Evolutionary conservation across 2,329 filamentous ascomycete species (phyloP).

Genomic region (Clarireedia sp.): DNA sequence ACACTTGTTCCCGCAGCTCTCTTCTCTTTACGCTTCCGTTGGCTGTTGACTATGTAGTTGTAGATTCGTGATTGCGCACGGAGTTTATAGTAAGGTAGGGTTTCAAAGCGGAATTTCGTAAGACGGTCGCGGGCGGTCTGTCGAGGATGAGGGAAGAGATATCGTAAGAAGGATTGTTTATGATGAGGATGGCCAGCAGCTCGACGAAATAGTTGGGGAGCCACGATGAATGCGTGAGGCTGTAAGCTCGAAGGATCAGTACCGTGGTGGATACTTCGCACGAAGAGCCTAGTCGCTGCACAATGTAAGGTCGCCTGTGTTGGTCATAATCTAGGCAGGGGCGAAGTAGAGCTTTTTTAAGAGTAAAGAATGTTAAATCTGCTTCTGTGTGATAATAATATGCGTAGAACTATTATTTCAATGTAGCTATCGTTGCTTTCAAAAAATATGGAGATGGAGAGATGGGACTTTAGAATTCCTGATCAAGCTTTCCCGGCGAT

Average conservation of each 20-base stretch:
- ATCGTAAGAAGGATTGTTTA: conserved; percentile 8
- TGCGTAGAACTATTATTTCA: no score
- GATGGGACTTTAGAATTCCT: no score
- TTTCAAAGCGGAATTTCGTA: conserved; percentile 61
- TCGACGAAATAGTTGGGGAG: conserved; percentile 13
- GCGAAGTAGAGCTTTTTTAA: no score
- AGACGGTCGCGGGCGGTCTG: conserved; percentile 7
- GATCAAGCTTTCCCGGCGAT: no score
- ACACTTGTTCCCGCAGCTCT: conserved; percentile 28
- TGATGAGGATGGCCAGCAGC: conserved; percentile 8
- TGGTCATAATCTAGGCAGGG: no score
- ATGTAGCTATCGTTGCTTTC: no score
- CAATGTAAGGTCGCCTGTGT: no score
- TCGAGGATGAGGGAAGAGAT: conserved; percentile 16
- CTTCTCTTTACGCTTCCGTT: conserved; percentile 45
- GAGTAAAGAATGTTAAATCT: no score
- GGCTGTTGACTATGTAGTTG: conserved; percentile 58
- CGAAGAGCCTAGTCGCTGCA: no score
- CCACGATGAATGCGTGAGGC: conserved; percentile 7
- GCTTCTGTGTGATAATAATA: no score
- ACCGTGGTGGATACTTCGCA: background rate
- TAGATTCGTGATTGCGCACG: conserved; percentile 71
- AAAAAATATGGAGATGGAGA: no score
- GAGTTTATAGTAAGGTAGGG: conserved; percentile 62
- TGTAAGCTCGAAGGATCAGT: background rate